phyloP scores from a whole-genome alignment of 1,284 basidiomycete species.

The Cronartium quercuum region DNA sequence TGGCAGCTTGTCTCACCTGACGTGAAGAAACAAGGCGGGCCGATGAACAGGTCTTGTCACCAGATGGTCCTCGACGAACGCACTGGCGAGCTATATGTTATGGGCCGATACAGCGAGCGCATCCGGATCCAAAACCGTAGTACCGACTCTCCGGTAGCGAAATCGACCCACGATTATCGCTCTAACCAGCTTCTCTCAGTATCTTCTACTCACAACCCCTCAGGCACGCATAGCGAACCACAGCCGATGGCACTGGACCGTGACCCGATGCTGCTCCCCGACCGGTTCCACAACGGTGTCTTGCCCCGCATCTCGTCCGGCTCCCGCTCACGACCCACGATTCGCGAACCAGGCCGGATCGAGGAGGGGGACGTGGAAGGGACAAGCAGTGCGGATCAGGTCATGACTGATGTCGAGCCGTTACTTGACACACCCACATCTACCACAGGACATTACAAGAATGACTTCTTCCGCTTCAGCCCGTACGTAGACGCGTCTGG shows the following conservation, averaged over 20 bases:
- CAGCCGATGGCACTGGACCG: background rate
- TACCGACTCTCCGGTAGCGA: background rate
- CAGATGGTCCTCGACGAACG: constrained; percentile 71
- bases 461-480: constrained; percentile 21
- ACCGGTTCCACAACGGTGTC: background rate
- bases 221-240: background rate
- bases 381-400: constrained; percentile 5
- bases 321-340: background rate
- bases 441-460: background rate
- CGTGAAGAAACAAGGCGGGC: constrained; percentile 59
- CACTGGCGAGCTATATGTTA: constrained; percentile 66
- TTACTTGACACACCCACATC: background rate
- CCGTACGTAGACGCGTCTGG: constrained; percentile 5
- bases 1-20: constrained; percentile 62
- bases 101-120: constrained; percentile 47
- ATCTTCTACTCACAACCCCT: background rate
- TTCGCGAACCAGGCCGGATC: background rate
- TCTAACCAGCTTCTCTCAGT: background rate
- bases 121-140: background rate
- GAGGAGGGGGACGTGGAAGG: background rate
- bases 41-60: constrained; percentile 68
- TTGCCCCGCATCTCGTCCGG: background rate
- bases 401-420: background rate
- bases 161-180: background rate
- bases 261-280: background rate